Evolutionary conservation across 139 green algal genomes (phyloP).

Genomic region (Chlorella sp.): DNA sequence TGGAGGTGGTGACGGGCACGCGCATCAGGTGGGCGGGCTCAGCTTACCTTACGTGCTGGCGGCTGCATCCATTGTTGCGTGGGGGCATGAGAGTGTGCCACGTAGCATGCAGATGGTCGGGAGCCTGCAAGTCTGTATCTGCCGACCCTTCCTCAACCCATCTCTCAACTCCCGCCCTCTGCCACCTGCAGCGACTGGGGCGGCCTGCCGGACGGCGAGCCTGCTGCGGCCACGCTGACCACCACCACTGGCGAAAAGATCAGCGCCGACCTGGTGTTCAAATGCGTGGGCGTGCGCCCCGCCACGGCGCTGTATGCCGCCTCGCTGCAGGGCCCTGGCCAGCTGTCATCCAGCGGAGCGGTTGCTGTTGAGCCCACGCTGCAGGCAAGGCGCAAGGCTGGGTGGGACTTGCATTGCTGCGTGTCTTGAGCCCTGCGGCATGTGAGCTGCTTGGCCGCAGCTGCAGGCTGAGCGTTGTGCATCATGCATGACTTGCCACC

Average conservation of each 20-base stretch:
- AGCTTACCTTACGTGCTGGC: no score
- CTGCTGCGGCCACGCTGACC: neutral
- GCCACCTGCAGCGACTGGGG: constrained; percentile 18
- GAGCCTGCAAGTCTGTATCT: no score
- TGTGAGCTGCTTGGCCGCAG: no score
- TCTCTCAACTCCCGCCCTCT: neutral
- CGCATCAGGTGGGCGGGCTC: neutral
- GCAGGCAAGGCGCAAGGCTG: neutral
- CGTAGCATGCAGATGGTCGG: no score
- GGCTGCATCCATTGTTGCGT: no score
- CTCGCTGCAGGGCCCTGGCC: neutral
- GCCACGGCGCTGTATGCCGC: neutral
- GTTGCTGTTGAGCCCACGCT: constrained; percentile 5
- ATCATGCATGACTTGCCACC: no score
- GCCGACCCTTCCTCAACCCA: no score
- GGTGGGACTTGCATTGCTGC: neutral
- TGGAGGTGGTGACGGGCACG: constrained; percentile 13
- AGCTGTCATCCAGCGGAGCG: constrained; percentile 7
- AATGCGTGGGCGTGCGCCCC: neutral
- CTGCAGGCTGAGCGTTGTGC: no score
- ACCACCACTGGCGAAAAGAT: neutral
- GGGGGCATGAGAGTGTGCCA: no score
- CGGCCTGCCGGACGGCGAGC: neutral
- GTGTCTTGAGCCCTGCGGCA: no score
- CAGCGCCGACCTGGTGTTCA: neutral